Evolutionary conservation across 768 basidiomycete genomes (phyloP).

Genomic region (Strobilomyces confusus): DNA sequence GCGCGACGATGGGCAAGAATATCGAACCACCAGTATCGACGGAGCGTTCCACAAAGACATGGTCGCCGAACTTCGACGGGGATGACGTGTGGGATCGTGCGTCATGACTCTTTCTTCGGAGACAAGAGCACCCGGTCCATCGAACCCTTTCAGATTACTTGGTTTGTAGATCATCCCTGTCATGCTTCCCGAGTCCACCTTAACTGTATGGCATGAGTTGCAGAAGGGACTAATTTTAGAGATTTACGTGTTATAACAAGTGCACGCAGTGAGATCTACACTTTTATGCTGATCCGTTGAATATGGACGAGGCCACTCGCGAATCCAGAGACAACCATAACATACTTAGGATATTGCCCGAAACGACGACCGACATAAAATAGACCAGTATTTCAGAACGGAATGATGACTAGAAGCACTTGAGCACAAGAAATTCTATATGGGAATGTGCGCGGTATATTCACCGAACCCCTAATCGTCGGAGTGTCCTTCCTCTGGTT

Average conservation of each 20-base stretch:
- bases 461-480: slow-evolving; percentile 31
- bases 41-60: slow-evolving; percentile 41
- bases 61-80: slow-evolving; percentile 26
- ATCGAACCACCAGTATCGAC: slow-evolving; percentile 36
- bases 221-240: slow-evolving; percentile 20
- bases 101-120: slow-evolving; percentile 13
- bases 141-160: slow-evolving; percentile 18
- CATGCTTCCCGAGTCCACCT: slow-evolving; percentile 18
- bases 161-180: slow-evolving; percentile 14
- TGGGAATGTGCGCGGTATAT: slow-evolving; percentile 19
- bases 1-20: not conserved
- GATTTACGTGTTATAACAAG: slow-evolving; percentile 9
- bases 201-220: slow-evolving; percentile 16
- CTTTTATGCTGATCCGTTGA: slow-evolving; percentile 26
- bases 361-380: slow-evolving; percentile 19
- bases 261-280: slow-evolving; percentile 26
- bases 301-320: slow-evolving; percentile 8
- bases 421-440: slow-evolving; percentile 34
- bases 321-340: slow-evolving; percentile 6
- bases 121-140: slow-evolving; percentile 8
- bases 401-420: slow-evolving; percentile 20
- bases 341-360: slow-evolving; percentile 19
- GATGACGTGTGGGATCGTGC: slow-evolving; percentile 16
- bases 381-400: slow-evolving; percentile 14
- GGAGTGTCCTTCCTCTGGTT: slow-evolving; percentile 31